These are phyloP conservation scores for Populus nigra DNA, from an alignment of 345 rosid genomes.

Conservation along the genomic window DNA sequence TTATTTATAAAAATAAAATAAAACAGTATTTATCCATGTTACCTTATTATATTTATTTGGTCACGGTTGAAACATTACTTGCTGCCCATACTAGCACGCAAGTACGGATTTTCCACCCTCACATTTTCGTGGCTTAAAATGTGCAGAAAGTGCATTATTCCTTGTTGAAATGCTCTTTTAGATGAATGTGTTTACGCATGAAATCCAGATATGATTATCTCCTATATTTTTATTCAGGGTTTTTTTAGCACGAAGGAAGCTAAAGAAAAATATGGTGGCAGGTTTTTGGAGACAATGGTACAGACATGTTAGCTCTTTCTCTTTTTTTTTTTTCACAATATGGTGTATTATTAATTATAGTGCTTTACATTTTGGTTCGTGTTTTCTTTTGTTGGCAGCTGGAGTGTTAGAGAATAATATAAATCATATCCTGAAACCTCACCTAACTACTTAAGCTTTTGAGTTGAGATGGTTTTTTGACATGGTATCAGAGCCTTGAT, in stretches of 20 bases:
- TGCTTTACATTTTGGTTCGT: not conserved
- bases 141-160: not conserved
- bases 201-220: slow-evolving; percentile 81
- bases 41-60: too few species aligned
- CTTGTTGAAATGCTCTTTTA: slow-evolving; percentile 18
- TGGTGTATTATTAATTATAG: not conserved
- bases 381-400: slow-evolving; percentile 43
- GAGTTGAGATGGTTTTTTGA: too few species aligned
- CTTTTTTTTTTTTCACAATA: not conserved
- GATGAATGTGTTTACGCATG: slow-evolving; percentile 10
- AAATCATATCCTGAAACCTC: too few species aligned
- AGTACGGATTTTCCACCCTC: slow-evolving; percentile 10
- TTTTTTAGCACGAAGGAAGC: slow-evolving; percentile 91
- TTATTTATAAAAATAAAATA: too few species aligned
- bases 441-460: too few species aligned
- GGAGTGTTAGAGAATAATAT: too few species aligned
- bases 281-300: slow-evolving; percentile 92
- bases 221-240: slow-evolving; percentile 87
- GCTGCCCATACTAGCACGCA: slow-evolving; percentile 71
- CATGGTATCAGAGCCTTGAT: too few species aligned
- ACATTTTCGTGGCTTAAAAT: not conserved
- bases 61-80: slow-evolving; percentile 54
- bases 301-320: not conserved
- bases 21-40: too few species aligned
- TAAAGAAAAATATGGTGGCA: slow-evolving; percentile 94